Percentiles rank a stretch among this genome's conserved stretches.
Evolutionary conservation across 164 flowering plant species (phyloP).

Genomic region (Warburgia ugandensis): DNA sequence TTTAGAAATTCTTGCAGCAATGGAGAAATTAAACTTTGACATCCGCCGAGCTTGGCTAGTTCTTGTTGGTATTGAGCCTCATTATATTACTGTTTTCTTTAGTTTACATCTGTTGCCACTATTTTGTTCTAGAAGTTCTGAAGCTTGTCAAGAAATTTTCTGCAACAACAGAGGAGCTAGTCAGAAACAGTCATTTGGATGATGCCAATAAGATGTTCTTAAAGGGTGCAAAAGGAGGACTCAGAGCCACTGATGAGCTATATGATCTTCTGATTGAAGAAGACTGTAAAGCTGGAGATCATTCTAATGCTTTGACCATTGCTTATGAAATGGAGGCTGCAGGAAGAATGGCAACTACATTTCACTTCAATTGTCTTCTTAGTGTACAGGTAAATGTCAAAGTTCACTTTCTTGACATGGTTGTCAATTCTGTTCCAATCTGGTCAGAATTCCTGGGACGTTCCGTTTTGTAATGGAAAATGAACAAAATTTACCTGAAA

Average conservation of each 20-base stretch:
- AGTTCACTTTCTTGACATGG: background rate
- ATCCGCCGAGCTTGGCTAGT: slow-evolving; percentile 84
- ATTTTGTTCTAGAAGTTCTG: too few species aligned
- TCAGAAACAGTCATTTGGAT: slow-evolving; percentile 52
- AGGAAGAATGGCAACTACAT: slow-evolving; percentile 91
- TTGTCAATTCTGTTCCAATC: too few species aligned
- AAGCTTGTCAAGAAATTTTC: background rate
- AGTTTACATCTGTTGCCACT: slow-evolving; percentile 7
- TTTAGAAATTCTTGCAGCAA: slow-evolving; percentile 82
- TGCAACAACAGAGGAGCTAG: slow-evolving; percentile 66
- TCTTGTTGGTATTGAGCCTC: slow-evolving; percentile 56
- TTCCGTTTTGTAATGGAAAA: too few species aligned
- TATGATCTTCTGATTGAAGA: slow-evolving; percentile 84
- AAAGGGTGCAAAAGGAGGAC: slow-evolving; percentile 80
- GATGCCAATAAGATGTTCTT: slow-evolving; percentile 85
- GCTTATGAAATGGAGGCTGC: slow-evolving; percentile 98
- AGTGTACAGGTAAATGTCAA: slow-evolving; percentile 64
- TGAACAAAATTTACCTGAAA: too few species aligned
- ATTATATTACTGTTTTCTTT: background rate
- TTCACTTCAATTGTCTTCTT: slow-evolving; percentile 91
- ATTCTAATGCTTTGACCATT: slow-evolving; percentile 89
- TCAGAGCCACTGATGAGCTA: slow-evolving; percentile 79
- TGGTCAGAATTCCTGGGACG: too few species aligned
- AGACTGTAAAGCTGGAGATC: slow-evolving; percentile 93
- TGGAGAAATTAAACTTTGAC: slow-evolving; percentile 83